Evolutionary conservation across 345 rosid genomes (phyloP), one percentile per base, ranked within the genome.

Genomic region (Microcos paniculata): DNA sequence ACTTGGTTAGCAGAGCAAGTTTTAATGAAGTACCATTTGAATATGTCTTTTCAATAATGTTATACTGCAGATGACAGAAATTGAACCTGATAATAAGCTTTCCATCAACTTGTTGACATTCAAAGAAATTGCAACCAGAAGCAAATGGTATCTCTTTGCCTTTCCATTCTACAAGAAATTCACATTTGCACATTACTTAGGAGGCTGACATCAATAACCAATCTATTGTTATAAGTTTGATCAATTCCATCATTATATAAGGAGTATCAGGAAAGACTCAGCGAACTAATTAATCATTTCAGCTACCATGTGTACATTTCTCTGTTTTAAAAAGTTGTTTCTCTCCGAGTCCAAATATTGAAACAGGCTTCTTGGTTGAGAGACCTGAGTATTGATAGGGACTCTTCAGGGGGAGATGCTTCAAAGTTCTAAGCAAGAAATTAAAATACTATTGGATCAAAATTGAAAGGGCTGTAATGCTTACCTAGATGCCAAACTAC

Each of bases 101-200:
- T 16, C 56, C 78, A 49, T 56, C 58, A 68, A 30, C 24, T 56
- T 31, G 55, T 42, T 76, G 63, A 61, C 55, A 67, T 69, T 76
- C 78, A 55, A 76, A 67, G 72, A 56, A 67, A 53, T 42, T 15
- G 67, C 30, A 28, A n/a, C 78, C 51, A 12, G 10, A 23, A 0
- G 78, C 56, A 51, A 66, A 42, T 1, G 78, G 78, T 42, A 67
- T 35, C 73, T 76, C 55, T 30, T 53, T 55, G 35, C 15, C 70
- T 67, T 76, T 76, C 78, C 78, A 76, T 24, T 67, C 73, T 76
- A 49, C 55, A 76, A 45, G 56, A 64, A 63, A 26, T 24, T 26
- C n/a, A 30, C 35, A 7, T 0, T 57, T 13, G 6, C 28, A 30
- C 30, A n/a, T 30, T 16, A 30, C 15, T 59, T 18, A 51, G 21